Conservation (phyloP, 2,329 filamentous ascomycete genomes). For the Sarocladiaceae sp. region DNA sequence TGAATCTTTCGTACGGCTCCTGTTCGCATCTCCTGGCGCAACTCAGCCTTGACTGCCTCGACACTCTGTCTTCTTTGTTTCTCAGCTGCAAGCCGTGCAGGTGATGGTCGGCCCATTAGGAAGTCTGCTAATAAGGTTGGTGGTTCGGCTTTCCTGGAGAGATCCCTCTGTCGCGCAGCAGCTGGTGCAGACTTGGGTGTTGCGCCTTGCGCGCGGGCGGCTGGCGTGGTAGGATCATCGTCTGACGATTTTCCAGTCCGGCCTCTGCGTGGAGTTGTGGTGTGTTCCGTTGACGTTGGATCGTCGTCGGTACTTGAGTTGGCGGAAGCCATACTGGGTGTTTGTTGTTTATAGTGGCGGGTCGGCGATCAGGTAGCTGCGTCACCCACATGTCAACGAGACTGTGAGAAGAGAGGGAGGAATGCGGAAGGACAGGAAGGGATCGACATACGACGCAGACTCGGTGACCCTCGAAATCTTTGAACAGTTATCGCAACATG, state of each 20-base stretch:
- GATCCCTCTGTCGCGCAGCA: conserved; percentile 27
- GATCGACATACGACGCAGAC: conserved; percentile 8
- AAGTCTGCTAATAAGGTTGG: conserved; percentile 53
- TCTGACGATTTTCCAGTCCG: conserved; percentile 1
- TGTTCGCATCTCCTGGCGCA: conserved; percentile 52
- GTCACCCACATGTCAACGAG: conserved; percentile 6
- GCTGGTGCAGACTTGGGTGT: conserved; percentile 41
- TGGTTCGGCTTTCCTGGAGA: conserved; percentile 31
- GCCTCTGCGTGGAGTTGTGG: neutral
- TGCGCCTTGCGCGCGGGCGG: conserved; percentile 12
- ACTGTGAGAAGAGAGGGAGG: neutral
- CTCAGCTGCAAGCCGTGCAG: conserved; percentile 49
- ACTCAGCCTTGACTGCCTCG: conserved; percentile 53
- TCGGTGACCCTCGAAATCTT: neutral
- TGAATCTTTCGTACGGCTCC: conserved; percentile 54
- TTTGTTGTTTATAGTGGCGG: neutral
- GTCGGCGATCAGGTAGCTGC: neutral
- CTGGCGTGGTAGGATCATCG: conserved; percentile 14
- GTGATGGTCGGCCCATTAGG: conserved; percentile 51
- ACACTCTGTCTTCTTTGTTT: conserved; percentile 52
- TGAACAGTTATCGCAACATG: conserved; percentile 5
- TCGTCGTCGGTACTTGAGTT: conserved; percentile 14
- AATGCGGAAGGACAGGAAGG: neutral
- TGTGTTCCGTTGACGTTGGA: conserved; percentile 13
- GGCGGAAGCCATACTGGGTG: neutral